Base-by-base conservation (phyloP, 345 rosid genomes). In the Capsella bursapastoris region DNA sequence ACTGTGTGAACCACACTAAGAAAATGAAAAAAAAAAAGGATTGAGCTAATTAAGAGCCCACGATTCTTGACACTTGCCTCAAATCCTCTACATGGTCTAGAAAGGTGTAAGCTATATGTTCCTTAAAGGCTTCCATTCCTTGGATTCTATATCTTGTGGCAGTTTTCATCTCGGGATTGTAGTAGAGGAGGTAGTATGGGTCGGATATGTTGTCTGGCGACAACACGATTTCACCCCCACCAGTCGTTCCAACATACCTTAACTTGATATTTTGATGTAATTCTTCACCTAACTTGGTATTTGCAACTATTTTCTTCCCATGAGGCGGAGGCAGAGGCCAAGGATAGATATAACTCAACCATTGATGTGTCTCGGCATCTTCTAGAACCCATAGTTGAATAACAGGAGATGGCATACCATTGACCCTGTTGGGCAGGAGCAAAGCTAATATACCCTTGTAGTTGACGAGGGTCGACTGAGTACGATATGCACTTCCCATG, bases 391-490 rank as follows among this genome's bases (percentile, higher is more conserved):
- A 61, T 28, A 70, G n/a, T 18, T 34, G 56, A 18, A 48, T 8
- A 4, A 2, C 49, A 44, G 16, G 0, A 41, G n/a, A 6, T 6
- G 38, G 9, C 8, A 2, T 35, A 7, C 38, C 10, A 7, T 35
- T 10, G 14, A 41, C 13, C 1, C 0, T 41, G 25, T 12, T 41
- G 3, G 12, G 3, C 43, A 38, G 11, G 28, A 68, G 53, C 50
- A 15, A n/a, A 48, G 37, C 74, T 48, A 71, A 60, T 61, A 49
- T 71, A n/a, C 59, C 75, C 34, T 60, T 49, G 75, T 60, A 35
- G 67, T 59, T 71, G 18, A 71, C 13, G 10, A 48, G 49, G 37
- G 6, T 12, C 15, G 40, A 22, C 11, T 7, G 3, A 50, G 1
- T 2, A 49, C 0, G 0, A 8, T 4, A 7, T 43, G 2, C 15